phyloP scores from a whole-genome alignment of 305 asterid species.

The Ilex paraguariensis region DNA sequence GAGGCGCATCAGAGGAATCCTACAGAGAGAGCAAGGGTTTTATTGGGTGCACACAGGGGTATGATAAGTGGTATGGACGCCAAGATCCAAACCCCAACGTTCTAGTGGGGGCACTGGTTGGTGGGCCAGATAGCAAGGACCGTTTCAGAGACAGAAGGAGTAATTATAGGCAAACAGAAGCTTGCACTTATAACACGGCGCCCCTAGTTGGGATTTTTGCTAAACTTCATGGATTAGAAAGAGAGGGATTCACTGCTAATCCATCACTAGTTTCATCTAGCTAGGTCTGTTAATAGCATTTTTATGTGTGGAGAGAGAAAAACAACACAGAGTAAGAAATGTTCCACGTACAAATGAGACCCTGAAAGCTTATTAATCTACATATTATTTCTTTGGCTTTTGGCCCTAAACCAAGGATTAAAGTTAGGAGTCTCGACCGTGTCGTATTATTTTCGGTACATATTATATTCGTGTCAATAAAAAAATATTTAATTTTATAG shows the following conservation, averaged over 20 bases:
- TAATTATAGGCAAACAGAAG: conserved; percentile 78
- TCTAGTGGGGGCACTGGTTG: conserved; percentile 68
- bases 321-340: too few relatives aligned
- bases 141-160: conserved; percentile 52
- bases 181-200: conserved; percentile 84
- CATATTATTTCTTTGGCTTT: too few relatives aligned
- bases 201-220: conserved; percentile 85
- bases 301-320: too few relatives aligned
- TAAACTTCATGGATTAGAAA: conserved; percentile 26
- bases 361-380: too few relatives aligned
- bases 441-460: too few relatives aligned
- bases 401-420: too few relatives aligned
- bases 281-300: too few relatives aligned
- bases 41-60: conserved; percentile 80
- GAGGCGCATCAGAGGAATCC: conserved; percentile 64
- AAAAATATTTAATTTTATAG: too few relatives aligned
- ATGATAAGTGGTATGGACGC: conserved; percentile 57
- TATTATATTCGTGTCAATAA: too few relatives aligned
- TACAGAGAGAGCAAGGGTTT: conserved; percentile 48
- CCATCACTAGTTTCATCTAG: conserved; percentile 19
- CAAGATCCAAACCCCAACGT: conserved; percentile 55
- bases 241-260: background rate
- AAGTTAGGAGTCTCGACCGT: too few relatives aligned
- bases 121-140: conserved; percentile 67
- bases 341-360: too few relatives aligned